Evolutionary conservation across 371 early-diverging fungal species (phyloP), one percentile per base, ranked within the genome.

Genomic region (Mucor indicus): DNA sequence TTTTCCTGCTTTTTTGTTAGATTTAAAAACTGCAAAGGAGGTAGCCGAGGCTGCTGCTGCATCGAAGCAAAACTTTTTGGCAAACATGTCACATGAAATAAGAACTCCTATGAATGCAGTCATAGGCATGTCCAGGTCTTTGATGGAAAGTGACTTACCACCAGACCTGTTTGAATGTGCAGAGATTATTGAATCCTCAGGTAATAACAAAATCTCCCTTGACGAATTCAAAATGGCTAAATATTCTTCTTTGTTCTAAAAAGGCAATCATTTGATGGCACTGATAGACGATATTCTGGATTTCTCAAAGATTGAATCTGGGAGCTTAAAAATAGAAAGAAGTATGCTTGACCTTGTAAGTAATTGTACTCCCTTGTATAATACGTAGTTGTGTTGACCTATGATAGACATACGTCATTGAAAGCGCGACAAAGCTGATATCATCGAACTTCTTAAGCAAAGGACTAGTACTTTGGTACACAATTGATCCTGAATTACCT

Each of bases 81-180:
- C 80, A 46, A 80, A 77, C 44, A 80, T 80, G 75, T 80, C 81
- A 4, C 81, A 80, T 46, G 81, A 80, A 27, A 54, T 73, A 21
- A 59, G 69, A 0, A 73, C 73, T 20, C 81, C 78, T 4, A 78
- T 80, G 51, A 72, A 75, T 37, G 81, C 79, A 30, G 78, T 80
- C 35, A 75, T 76, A 42, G 81, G 78, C 39, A 80, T 80, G 81
- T 61, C 78, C 27, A 67, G 75, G 1, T 48, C 75, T 8, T 43
- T 80, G 12, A 67, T 74, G 17, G 78, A 78, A 53, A 76, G 79
- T 4, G 60, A 60, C 11, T 38, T 80, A 32, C 70, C 75, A 47
- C 69, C 65, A 10, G 78, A 80, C 43, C 69, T 77, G 29, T 58
- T 62, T 20, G 80, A 80, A 25, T 70, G 72, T 42, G 80, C 77